These are phyloP conservation scores for Hemileccinum rubropunctum DNA, from an alignment of 768 basidiomycete species.

Conservation along the genomic window DNA sequence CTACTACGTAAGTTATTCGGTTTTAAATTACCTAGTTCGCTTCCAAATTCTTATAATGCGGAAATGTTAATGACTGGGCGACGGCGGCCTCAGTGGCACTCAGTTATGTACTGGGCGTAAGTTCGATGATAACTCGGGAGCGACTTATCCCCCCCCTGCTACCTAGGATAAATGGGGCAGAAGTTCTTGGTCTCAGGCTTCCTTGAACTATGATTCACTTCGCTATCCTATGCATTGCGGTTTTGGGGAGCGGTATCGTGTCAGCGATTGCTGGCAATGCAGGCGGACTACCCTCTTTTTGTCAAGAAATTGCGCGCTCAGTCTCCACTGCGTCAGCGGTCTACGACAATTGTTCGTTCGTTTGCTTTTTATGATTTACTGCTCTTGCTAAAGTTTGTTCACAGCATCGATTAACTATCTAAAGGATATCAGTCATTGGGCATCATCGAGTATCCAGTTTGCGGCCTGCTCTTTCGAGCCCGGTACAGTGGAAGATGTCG, in stretches of 20 bases:
- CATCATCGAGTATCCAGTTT: constrained; percentile 43
- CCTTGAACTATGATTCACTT: not conserved
- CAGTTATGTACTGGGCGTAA: too few species aligned
- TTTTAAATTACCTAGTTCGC: too few species aligned
- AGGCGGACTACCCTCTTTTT: constrained; percentile 12
- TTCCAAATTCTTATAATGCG: too few species aligned
- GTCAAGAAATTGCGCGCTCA: constrained; percentile 33
- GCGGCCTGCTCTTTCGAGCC: constrained; percentile 59
- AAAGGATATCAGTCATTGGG: constrained; percentile 50
- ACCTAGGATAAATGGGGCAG: too few species aligned
- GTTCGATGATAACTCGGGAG: too few species aligned
- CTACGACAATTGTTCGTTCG: constrained; percentile 38
- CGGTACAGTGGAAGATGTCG: constrained; percentile 50
- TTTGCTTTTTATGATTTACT: not conserved
- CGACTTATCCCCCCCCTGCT: too few species aligned
- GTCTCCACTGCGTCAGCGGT: constrained; percentile 44
- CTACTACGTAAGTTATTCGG: too few species aligned
- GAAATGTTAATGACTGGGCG: too few species aligned
- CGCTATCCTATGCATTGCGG: not conserved
- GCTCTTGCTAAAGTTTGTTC: not conserved
- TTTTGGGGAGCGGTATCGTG: not conserved
- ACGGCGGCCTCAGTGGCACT: too few species aligned
- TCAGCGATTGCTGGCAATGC: not conserved
- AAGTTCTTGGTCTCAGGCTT: not conserved
- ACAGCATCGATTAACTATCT: constrained; percentile 31